Base-by-base conservation (phyloP, 1,284 basidiomycete genomes). In the Pyrrhoderma lamaoense region DNA sequence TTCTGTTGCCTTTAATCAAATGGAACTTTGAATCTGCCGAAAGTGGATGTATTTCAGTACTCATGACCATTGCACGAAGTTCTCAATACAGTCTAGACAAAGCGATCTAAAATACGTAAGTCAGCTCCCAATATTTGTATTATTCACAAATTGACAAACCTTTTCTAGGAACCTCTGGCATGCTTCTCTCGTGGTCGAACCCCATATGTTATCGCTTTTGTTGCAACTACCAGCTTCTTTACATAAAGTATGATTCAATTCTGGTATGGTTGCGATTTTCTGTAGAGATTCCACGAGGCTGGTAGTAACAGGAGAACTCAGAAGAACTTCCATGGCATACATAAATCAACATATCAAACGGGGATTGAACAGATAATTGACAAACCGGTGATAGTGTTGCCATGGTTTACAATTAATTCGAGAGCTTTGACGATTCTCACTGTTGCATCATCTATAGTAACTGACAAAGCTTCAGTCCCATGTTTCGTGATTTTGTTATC, bases 301-400 rank as follows among this genome's bases (percentile, higher is more conserved):
- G 43, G 49, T 34, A 2, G 47, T 56, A 31, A 49, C 13, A 8
- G 54, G 54, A 9, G 45, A 55, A 16, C 39, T 22, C 18, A 51
- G 21, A 13, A 55, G 8, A 40, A 44, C 53, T 55, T 22, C 11
- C n/a, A 5, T 27, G 22, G 31, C 45, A 27, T 21, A 13, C 14
- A 43, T 5, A 18, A 45, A 34, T 42, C 44, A 39, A 27, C 27
- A 45, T 25, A 25, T n/a, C 11, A 45, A 19, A n/a, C 35, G 9
- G 5, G 35, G 19, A 7, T 31, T 16, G 9, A 22, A 35, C 9
- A 18, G 27, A 18, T 23, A 34, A 23, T 3, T 23, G 22, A 42
- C 52, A 39, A 36, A 49, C 52, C 31, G 31, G 39, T 42, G 18
- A 23, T 18, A 13, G 16, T 19, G 34, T 53, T 39, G 21, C 47